Conservation (phyloP, 495 filamentous ascomycete genomes). For the Pseudevernia furfuracea region DNA sequence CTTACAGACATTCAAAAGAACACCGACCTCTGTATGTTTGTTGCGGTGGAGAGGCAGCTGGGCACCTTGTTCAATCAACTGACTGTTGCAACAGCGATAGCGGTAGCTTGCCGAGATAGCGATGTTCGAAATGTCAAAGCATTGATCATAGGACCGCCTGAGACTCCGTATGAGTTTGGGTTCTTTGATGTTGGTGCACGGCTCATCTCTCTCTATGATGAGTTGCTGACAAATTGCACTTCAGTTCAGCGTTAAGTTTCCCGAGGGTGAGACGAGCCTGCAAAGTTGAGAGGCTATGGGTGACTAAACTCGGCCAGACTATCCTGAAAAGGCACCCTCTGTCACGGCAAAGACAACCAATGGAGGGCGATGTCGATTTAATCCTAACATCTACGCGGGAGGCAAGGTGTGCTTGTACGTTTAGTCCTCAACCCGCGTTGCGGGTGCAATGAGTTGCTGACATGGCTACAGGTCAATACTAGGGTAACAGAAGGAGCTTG, state of each 20-base stretch:
- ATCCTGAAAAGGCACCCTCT: conserved; percentile 71
- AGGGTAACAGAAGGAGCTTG: conserved; percentile 48
- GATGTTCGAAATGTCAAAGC: conserved; percentile 86
- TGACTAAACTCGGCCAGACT: conserved; percentile 49
- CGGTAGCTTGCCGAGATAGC: conserved; percentile 74
- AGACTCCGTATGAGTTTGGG: conserved; percentile 93
- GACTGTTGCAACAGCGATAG: conserved; percentile 52
- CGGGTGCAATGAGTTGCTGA: neutral
- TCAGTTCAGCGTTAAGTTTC: conserved; percentile 37
- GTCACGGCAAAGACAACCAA: conserved; percentile 82
- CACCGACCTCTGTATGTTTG: conserved; percentile 65
- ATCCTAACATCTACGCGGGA: conserved; percentile 88
- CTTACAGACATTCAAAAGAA: conserved; percentile 69
- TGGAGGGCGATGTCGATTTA: conserved; percentile 77
- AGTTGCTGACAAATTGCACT: conserved; percentile 7
- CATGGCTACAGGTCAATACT: conserved; percentile 64
- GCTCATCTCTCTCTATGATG: neutral
- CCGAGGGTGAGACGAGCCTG: conserved; percentile 25
- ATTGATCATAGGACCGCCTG: conserved; percentile 84
- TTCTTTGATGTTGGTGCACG: conserved; percentile 71
- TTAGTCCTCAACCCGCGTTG: neutral
- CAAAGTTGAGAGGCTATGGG: conserved; percentile 16
- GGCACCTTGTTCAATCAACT: neutral
- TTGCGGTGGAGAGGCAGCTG: neutral
- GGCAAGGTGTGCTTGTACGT: conserved; percentile 89